A percentile compares a stretch with the other conserved stretches of the same genome.
phyloP scores from a whole-genome alignment of 495 filamentous ascomycete species.

The Penicillium silybi region DNA sequence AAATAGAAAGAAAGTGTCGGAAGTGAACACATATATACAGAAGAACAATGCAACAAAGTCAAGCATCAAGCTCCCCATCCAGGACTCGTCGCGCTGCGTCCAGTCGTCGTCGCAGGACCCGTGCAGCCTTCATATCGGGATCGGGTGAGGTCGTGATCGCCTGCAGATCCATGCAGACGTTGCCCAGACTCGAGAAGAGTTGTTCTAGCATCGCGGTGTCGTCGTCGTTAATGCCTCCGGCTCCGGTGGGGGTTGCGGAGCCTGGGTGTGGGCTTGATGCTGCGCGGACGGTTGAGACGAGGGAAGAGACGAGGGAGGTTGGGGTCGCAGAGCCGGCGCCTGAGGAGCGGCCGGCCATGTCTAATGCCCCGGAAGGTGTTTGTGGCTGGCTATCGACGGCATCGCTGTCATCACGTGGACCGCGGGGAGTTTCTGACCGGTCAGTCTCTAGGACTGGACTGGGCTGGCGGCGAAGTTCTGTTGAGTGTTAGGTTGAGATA shows the following conservation, averaged over 20 bases:
- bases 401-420: conserved; percentile 2
- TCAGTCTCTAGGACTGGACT: conserved; percentile 12
- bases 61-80: conserved; percentile 57
- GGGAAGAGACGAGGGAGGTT: conserved; percentile 34
- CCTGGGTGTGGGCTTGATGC: conserved; percentile 35
- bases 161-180: conserved; percentile 64
- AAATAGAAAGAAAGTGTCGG: conserved; percentile 11
- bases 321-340: conserved; percentile 32
- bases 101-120: conserved; percentile 61
- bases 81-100: conserved; percentile 69
- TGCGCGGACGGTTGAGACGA: conserved; percentile 39
- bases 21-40: conserved; percentile 13
- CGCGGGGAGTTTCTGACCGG: conserved; percentile 18
- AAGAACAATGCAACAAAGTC: conserved; percentile 9
- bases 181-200: conserved; percentile 68
- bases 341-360: conserved; percentile 21
- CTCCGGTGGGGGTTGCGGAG: conserved; percentile 24
- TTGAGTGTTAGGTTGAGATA: background rate
- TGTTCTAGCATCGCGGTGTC: conserved; percentile 74
- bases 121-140: conserved; percentile 55
- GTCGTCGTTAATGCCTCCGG: conserved; percentile 53
- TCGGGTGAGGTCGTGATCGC: conserved; percentile 44
- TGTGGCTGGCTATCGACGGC: background rate
- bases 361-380: conserved; percentile 1
- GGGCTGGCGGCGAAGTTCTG: conserved; percentile 29